A percentile compares a stretch with the other conserved stretches of the same genome.
phyloP scores from a whole-genome alignment of 2,329 filamentous ascomycete species.

The Byssochlamys sp. region DNA sequence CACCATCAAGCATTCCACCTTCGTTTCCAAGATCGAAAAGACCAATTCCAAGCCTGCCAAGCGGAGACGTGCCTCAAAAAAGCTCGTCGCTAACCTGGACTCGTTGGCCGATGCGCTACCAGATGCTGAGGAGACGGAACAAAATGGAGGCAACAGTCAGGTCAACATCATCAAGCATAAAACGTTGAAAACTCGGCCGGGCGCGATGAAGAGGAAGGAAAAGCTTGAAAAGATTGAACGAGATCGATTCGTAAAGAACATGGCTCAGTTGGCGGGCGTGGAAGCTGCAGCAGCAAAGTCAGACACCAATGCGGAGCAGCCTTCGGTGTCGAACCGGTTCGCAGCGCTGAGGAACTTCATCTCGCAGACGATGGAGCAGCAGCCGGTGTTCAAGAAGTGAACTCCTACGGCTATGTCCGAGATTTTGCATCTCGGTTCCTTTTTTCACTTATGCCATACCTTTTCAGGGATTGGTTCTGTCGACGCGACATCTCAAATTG shows the following conservation, averaged over 20 bases:
- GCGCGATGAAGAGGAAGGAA: conserved; percentile 75
- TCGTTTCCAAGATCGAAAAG: conserved; percentile 68
- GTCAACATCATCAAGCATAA: conserved; percentile 64
- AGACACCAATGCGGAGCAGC: conserved; percentile 10
- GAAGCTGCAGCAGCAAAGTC: conserved; percentile 15
- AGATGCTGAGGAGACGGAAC: conserved; percentile 43
- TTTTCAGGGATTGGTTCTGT: not conserved
- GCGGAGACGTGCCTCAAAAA: conserved; percentile 61
- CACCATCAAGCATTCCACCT: conserved; percentile 67
- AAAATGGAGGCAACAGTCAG: conserved; percentile 38
- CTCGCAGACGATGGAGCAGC: conserved; percentile 78
- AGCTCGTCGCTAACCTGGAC: conserved; percentile 65
- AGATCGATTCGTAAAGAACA: conserved; percentile 70
- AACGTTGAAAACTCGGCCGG: conserved; percentile 64
- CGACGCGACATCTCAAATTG: not conserved
- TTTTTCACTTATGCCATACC: not conserved
- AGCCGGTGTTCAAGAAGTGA: conserved; percentile 57
- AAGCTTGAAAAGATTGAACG: conserved; percentile 70
- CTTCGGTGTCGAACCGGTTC: conserved; percentile 55
- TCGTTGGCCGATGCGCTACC: conserved; percentile 73
- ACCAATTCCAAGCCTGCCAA: conserved; percentile 47
- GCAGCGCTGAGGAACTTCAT: conserved; percentile 76
- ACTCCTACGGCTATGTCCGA: not conserved
- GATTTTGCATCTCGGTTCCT: not conserved
- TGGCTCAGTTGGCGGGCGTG: conserved; percentile 59